Conservation (phyloP, 768 basidiomycete species). For the Xerocomellus dryophilus region DNA sequence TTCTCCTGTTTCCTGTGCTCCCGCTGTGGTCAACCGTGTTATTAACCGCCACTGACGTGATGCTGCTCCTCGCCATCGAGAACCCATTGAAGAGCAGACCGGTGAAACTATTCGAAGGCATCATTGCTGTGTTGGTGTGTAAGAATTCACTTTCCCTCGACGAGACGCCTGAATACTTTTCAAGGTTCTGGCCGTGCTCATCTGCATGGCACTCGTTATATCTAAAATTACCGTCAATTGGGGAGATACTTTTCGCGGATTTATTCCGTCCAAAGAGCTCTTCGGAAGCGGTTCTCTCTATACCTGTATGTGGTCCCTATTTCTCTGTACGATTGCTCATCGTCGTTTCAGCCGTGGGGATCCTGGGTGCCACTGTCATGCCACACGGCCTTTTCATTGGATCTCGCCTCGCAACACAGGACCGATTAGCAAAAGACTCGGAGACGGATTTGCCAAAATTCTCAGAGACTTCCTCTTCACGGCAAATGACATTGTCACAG, state of each 20-base stretch:
- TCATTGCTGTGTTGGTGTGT: constrained; percentile 61
- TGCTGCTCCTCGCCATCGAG: constrained; percentile 66
- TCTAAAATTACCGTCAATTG: constrained; percentile 68
- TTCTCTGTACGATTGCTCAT: constrained; percentile 12
- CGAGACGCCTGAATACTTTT: background rate
- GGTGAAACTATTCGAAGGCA: constrained; percentile 62
- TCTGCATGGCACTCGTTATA: constrained; percentile 77
- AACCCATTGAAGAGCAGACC: constrained; percentile 68
- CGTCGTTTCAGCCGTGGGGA: constrained; percentile 53
- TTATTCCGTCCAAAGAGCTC: constrained; percentile 65
- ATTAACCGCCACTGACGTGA: constrained; percentile 64
- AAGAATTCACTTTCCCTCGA: background rate
- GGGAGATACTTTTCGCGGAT: constrained; percentile 72
- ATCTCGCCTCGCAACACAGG: constrained; percentile 80
- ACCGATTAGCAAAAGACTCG: constrained; percentile 48
- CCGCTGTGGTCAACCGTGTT: constrained; percentile 71
- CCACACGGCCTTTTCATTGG: constrained; percentile 92
- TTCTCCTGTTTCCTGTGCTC: constrained; percentile 66
- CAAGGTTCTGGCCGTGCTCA: constrained; percentile 66
- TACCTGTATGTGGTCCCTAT: constrained; percentile 47
- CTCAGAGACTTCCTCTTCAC: background rate
- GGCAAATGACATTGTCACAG: constrained; percentile 23
- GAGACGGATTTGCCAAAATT: constrained; percentile 19
- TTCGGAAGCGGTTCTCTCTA: constrained; percentile 58
- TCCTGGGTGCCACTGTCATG: constrained; percentile 87